Conservation (phyloP, 805 yeast genomes). For the Myxozyma kluyveri region DNA sequence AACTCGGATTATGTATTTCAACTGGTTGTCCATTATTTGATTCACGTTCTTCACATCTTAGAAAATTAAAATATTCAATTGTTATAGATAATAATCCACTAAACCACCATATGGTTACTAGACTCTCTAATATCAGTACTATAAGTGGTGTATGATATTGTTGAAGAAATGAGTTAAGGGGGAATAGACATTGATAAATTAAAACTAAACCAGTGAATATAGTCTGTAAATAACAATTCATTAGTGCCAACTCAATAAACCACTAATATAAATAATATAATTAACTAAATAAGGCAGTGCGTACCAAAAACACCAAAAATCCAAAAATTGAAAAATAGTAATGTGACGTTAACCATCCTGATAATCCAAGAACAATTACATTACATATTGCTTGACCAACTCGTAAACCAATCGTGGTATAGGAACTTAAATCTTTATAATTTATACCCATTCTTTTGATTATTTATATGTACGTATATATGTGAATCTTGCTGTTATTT, state of each 20-base stretch:
- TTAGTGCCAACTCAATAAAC: neutral
- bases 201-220: constrained; percentile 8
- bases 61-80: constrained; percentile 6
- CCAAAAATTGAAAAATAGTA: constrained; percentile 21
- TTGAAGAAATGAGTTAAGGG: too few relatives aligned
- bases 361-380: constrained; percentile 16
- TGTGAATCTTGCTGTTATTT: neutral
- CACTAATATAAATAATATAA: neutral
- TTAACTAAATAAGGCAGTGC: neutral
- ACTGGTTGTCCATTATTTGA: neutral
- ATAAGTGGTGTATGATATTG: constrained; percentile 4
- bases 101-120: constrained; percentile 14
- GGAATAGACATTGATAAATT: constrained; percentile 10
- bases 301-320: constrained; percentile 14
- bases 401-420: constrained; percentile 1
- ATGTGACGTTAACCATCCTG: constrained; percentile 14
- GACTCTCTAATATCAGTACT: constrained; percentile 10
- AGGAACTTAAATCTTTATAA: neutral
- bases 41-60: constrained; percentile 2
- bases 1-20: constrained; percentile 2
- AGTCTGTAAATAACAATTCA: neutral
- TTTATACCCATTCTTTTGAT: neutral
- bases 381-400: constrained; percentile 8
- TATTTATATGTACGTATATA: neutral
- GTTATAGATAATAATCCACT: constrained; percentile 10